These are phyloP conservation scores for Sporobolomyces roseus DNA, from an alignment of 768 basidiomycete species.

Conservation along the genomic window DNA sequence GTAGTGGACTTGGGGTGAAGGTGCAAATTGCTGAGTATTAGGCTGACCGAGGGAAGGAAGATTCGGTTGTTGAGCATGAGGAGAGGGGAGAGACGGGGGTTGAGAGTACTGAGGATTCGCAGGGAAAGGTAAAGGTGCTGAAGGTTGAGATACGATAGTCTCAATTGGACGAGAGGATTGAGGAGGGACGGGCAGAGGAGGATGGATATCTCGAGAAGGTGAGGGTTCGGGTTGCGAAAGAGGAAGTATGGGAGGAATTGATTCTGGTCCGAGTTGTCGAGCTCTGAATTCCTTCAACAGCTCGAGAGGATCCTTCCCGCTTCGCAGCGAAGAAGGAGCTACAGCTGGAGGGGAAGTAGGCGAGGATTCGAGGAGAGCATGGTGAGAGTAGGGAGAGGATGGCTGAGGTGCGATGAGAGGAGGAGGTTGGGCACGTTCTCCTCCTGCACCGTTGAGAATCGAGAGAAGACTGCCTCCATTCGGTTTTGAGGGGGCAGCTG, in stretches of 20 bases:
- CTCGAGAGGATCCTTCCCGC: slow-evolving; percentile 18
- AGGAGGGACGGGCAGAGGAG: not conserved
- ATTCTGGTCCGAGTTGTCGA: not conserved
- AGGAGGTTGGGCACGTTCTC: not conserved
- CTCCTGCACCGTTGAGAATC: slow-evolving; percentile 9
- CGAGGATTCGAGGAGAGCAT: no score
- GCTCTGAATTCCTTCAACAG: slow-evolving; percentile 13
- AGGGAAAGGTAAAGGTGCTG: no score
- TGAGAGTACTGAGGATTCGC: no score
- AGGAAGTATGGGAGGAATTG: not conserved
- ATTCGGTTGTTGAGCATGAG: no score
- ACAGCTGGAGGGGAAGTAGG: no score
- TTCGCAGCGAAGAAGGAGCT: no score
- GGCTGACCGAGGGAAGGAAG: not conserved
- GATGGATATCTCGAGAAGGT: not conserved
- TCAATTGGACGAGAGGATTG: not conserved
- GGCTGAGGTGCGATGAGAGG: no score
- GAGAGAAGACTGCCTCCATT: slow-evolving; percentile 12
- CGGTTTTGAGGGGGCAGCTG: no score
- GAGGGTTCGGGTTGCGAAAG: not conserved
- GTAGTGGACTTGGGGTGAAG: no score
- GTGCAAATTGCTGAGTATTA: no score
- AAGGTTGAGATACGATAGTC: not conserved
- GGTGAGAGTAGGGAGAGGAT: no score
- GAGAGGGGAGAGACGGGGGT: not conserved